These are phyloP conservation scores for Glycine soja DNA, from an alignment of 306 rosid genomes.

Conservation along the genomic window DNA sequence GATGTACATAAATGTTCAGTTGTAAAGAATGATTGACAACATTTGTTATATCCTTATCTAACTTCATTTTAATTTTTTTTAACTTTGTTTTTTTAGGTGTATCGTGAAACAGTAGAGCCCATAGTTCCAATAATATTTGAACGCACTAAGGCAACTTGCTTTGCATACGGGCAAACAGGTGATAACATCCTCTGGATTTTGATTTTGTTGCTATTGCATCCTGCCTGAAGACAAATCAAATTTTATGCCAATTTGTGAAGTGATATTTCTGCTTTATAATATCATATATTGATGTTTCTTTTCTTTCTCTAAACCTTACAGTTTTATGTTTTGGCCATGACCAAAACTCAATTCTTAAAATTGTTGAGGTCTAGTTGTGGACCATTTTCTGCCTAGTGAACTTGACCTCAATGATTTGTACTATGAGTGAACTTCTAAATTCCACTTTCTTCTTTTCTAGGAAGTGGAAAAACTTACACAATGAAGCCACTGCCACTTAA, in stretches of 20 bases:
- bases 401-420: no score
- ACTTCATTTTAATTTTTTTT: conserved; percentile 8
- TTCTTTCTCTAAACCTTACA: no score
- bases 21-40: conserved; percentile 24
- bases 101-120: conserved; percentile 98
- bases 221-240: background rate
- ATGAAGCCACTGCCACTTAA: conserved; percentile 97
- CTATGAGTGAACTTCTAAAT: conserved; percentile 33
- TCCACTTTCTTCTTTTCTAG: conserved; percentile 56
- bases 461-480: conserved; percentile 96
- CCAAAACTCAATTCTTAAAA: background rate
- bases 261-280: conserved; percentile 16
- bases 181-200: conserved; percentile 45
- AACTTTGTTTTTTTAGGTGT: conserved; percentile 60
- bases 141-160: conserved; percentile 98
- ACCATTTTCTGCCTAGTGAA: background rate
- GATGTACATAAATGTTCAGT: conserved; percentile 34
- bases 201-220: conserved; percentile 42
- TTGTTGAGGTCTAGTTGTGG: background rate
- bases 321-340: no score
- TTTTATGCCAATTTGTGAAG: conserved; percentile 24
- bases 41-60: conserved; percentile 5
- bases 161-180: conserved; percentile 99
- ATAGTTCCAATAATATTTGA: conserved; percentile 97
- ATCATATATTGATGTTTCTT: background rate